A percentile compares a stretch with the other conserved stretches of the same genome.
Evolutionary conservation across 2,329 filamentous ascomycete genomes (phyloP).

Genomic region (Cercospora sp.): DNA sequence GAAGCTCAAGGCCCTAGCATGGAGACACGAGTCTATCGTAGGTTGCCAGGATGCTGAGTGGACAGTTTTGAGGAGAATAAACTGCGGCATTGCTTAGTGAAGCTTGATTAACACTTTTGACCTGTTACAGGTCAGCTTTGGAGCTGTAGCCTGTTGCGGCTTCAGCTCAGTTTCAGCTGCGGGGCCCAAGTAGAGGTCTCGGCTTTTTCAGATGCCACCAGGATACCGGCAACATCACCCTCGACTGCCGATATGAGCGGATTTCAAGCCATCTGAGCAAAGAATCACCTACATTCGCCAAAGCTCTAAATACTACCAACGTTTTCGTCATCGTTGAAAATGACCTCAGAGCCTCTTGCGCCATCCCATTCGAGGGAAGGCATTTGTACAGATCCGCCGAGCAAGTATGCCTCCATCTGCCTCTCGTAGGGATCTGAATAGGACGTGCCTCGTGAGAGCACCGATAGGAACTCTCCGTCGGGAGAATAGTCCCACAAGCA

Average conservation of each 20-base stretch:
- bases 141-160: not conserved
- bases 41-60: not conserved
- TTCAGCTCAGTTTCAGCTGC: not conserved
- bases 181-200: not conserved
- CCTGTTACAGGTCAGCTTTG: not conserved
- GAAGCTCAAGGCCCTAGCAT: not conserved
- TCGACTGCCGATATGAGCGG: not conserved
- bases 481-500: slow-evolving; percentile 26
- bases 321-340: not conserved
- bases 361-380: slow-evolving; percentile 16
- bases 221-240: not conserved
- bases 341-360: slow-evolving; percentile 8
- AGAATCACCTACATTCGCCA: not conserved
- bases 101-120: not conserved
- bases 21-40: not conserved
- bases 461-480: slow-evolving; percentile 16
- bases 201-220: not conserved
- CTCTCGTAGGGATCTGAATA: slow-evolving; percentile 18
- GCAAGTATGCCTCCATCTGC: slow-evolving; percentile 22
- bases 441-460: slow-evolving; percentile 22
- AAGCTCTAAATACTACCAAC: not conserved
- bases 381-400: slow-evolving; percentile 12
- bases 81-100: not conserved
- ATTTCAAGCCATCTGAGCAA: not conserved
- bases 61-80: not conserved